Percentiles rank a stretch among this genome's conserved stretches.
Conservation (phyloP, 805 yeast species). For the Cyberlindnera sargentensis region DNA sequence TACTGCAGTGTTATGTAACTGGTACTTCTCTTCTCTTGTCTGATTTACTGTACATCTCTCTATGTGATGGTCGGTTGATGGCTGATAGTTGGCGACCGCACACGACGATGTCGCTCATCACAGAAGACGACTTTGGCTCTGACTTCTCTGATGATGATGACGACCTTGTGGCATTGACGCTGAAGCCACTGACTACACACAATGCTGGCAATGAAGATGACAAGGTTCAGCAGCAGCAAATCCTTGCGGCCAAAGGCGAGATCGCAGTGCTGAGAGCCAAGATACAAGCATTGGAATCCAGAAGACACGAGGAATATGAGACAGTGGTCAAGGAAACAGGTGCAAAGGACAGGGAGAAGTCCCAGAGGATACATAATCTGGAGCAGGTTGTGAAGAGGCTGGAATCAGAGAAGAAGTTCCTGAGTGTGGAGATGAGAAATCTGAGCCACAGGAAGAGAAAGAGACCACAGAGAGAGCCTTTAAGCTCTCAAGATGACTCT, state of each 20-base stretch:
- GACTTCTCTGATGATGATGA: conserved; percentile 29
- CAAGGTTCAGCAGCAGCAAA: not conserved
- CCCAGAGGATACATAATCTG: conserved; percentile 32
- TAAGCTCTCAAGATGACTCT: conserved; percentile 3
- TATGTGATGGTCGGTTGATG: too few relatives aligned
- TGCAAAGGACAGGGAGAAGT: conserved; percentile 20
- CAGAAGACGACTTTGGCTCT: conserved; percentile 24
- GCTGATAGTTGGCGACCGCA: not conserved
- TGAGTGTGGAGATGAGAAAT: conserved; percentile 40
- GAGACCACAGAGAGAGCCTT: conserved; percentile 7
- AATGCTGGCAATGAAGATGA: too few relatives aligned
- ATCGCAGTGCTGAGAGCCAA: conserved; percentile 70
- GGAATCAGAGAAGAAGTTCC: conserved; percentile 50
- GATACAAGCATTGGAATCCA: conserved; percentile 27
- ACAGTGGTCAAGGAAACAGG: conserved; percentile 24
- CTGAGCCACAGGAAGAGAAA: conserved; percentile 15
- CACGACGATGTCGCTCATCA: conserved; percentile 6
- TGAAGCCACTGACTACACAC: conserved; percentile 23
- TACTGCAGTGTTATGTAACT: too few relatives aligned
- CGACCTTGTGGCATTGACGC: conserved; percentile 41
- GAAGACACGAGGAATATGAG: conserved; percentile 46
- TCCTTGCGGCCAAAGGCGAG: conserved; percentile 68
- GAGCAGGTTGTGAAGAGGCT: conserved; percentile 35
- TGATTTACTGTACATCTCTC: too few relatives aligned
- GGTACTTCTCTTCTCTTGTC: too few relatives aligned